phyloP scores from a whole-genome alignment of 1,139 yeast genomes.

The Meyerozyma smithsonii region DNA sequence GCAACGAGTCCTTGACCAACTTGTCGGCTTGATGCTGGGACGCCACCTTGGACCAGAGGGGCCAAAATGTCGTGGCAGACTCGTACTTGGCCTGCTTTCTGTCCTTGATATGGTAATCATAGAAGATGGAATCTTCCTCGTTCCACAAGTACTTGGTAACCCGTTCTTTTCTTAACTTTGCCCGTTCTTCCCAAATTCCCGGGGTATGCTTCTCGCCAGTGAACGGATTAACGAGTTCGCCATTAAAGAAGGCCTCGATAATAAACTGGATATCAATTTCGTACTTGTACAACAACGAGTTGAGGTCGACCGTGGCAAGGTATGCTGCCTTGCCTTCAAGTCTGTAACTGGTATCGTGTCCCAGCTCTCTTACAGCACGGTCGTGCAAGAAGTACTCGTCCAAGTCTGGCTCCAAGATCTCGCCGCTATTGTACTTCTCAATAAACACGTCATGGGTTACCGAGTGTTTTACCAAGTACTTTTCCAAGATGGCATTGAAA shows the following conservation, averaged over 20 bases:
- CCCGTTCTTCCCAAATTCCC: constrained; percentile 55
- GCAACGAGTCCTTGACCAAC: constrained; percentile 57
- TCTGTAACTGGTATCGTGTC: constrained; percentile 92
- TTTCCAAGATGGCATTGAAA: constrained; percentile 66
- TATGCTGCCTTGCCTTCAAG: constrained; percentile 87
- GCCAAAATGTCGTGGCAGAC: constrained; percentile 90
- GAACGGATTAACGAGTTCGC: constrained; percentile 29
- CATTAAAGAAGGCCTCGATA: constrained; percentile 53
- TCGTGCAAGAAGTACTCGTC: constrained; percentile 91
- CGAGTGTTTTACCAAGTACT: constrained; percentile 62
- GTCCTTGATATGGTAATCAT: constrained; percentile 72
- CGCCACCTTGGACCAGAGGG: constrained; percentile 81
- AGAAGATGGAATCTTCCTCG: constrained; percentile 71
- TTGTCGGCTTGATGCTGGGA: constrained; percentile 67
- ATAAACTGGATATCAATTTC: constrained; percentile 77
- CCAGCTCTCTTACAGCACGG: constrained; percentile 93
- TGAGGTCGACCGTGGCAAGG: constrained; percentile 87
- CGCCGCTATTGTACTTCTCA: constrained; percentile 60
- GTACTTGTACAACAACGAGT: constrained; percentile 82
- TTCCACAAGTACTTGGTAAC: constrained; percentile 82
- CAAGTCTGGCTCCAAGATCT: constrained; percentile 66
- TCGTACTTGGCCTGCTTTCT: constrained; percentile 62
- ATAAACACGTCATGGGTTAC: constrained; percentile 67
- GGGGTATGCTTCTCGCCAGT: constrained; percentile 39
- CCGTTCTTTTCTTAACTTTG: constrained; percentile 48